Percentiles rank a stretch among this genome's conserved stretches.
Evolutionary conservation across 345 rosid species (phyloP).

Genomic region (Populus pruinosa): DNA sequence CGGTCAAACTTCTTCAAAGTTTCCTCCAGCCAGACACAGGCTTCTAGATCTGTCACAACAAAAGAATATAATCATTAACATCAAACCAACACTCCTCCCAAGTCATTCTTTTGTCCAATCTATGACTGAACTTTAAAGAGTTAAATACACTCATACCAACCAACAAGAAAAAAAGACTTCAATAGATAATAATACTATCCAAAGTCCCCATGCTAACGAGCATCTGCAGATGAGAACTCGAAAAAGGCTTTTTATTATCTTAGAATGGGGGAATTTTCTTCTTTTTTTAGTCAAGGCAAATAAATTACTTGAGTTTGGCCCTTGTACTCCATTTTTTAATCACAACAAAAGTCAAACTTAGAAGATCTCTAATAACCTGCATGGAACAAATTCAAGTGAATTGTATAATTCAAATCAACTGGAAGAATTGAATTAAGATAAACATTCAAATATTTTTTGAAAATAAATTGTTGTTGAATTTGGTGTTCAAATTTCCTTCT

Average conservation of each 20-base stretch:
- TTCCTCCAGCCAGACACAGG: conserved; percentile 99
- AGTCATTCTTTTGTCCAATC: not conserved
- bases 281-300: not conserved
- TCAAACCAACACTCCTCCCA: not conserved
- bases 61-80: not conserved
- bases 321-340: not conserved
- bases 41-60: conserved; percentile 72
- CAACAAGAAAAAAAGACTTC: not conserved
- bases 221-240: not conserved
- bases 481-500: not conserved
- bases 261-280: not conserved
- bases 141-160: not conserved
- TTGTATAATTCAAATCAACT: not conserved
- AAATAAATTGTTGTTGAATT: not conserved
- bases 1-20: conserved; percentile 85
- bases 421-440: not conserved
- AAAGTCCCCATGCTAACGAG: not conserved
- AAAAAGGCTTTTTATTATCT: not conserved
- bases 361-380: not conserved
- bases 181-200: not conserved
- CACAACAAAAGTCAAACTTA: not conserved
- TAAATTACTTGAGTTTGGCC: not conserved
- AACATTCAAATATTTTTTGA: not conserved
- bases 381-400: not conserved
- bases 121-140: not conserved